These are phyloP conservation scores for Ettlia oleoabundans DNA, from an alignment of 139 green algal genomes.

Conservation along the genomic window DNA sequence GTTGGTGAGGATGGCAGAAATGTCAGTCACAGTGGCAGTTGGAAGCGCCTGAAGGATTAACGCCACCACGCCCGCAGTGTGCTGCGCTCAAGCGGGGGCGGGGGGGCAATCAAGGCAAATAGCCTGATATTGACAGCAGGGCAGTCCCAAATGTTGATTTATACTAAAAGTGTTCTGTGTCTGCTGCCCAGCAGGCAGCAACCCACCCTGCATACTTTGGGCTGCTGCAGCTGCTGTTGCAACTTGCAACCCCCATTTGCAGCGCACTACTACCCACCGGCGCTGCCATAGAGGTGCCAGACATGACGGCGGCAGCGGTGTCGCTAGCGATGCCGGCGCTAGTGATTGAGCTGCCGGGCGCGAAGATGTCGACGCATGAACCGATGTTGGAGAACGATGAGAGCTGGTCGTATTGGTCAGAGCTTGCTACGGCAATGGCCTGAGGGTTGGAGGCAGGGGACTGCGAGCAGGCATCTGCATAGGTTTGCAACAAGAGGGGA, in stretches of 20 bases:
- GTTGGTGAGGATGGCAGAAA: background rate
- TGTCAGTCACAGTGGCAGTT: background rate
- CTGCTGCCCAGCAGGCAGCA: too few species aligned
- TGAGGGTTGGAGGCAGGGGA: constrained; percentile 48
- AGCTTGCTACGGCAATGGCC: constrained; percentile 63
- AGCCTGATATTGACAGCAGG: too few species aligned
- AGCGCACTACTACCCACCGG: constrained; percentile 22
- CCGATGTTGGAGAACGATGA: constrained; percentile 73
- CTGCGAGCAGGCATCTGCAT: constrained; percentile 63
- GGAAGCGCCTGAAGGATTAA: constrained; percentile 61
- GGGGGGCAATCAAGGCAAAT: too few species aligned
- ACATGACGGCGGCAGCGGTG: constrained; percentile 11
- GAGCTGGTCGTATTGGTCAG: constrained; percentile 41
- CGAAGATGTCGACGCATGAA: constrained; percentile 71
- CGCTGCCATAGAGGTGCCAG: constrained; percentile 55
- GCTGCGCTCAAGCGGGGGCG: too few species aligned
- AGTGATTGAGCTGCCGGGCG: constrained; percentile 50
- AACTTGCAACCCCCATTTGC: background rate
- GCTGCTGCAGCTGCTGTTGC: too few species aligned
- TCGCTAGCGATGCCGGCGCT: background rate
- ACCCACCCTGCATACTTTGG: too few species aligned
- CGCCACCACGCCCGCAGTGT: constrained; percentile 60
- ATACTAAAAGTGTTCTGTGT: too few species aligned
- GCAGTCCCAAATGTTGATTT: too few species aligned
- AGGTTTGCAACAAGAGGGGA: background rate